Evolutionary conservation across 306 rosid genomes (phyloP).

Genomic region (Prosopis cineraria): DNA sequence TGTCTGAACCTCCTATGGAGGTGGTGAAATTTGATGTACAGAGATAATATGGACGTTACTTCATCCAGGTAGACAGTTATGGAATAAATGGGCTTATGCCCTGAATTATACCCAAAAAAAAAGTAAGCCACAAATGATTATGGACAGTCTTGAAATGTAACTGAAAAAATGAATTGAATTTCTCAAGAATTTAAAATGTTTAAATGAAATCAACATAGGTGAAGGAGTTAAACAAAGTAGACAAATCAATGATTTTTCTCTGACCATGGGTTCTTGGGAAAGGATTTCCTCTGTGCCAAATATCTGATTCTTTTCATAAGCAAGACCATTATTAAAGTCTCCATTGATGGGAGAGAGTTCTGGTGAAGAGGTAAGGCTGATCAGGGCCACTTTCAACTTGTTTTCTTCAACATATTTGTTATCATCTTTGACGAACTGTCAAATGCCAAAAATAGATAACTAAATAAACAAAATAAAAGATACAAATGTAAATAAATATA

Average conservation of each 20-base stretch:
- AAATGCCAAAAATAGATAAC: slow-evolving; percentile 8
- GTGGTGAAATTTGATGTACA: too few relatives aligned
- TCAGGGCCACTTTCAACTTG: slow-evolving; percentile 72
- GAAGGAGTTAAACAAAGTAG: slow-evolving; percentile 27
- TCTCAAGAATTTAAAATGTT: slow-evolving; percentile 32
- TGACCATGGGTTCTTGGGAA: slow-evolving; percentile 52
- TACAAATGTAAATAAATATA: slow-evolving; percentile 30
- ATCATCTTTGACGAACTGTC: slow-evolving; percentile 73
- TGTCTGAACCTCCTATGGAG: too few relatives aligned
- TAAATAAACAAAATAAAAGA: not conserved
- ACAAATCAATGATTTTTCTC: slow-evolving; percentile 37
- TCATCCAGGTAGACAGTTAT: too few relatives aligned
- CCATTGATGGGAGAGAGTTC: slow-evolving; percentile 57
- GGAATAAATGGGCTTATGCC: too few relatives aligned
- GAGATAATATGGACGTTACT: too few relatives aligned
- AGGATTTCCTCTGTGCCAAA: slow-evolving; percentile 41
- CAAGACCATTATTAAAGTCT: slow-evolving; percentile 47
- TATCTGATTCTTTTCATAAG: slow-evolving; percentile 47
- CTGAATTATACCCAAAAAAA: too few relatives aligned
- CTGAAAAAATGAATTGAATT: slow-evolving; percentile 26
- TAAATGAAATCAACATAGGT: slow-evolving; percentile 10
- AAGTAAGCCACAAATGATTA: slow-evolving; percentile 21
- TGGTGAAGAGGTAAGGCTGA: slow-evolving; percentile 69
- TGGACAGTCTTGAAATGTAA: slow-evolving; percentile 13
- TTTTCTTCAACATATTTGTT: slow-evolving; percentile 68